Percentiles rank a stretch among this genome's conserved stretches.
Evolutionary conservation across 2,329 filamentous ascomycete species (phyloP).

Genomic region (Aspergillus versicolor): DNA sequence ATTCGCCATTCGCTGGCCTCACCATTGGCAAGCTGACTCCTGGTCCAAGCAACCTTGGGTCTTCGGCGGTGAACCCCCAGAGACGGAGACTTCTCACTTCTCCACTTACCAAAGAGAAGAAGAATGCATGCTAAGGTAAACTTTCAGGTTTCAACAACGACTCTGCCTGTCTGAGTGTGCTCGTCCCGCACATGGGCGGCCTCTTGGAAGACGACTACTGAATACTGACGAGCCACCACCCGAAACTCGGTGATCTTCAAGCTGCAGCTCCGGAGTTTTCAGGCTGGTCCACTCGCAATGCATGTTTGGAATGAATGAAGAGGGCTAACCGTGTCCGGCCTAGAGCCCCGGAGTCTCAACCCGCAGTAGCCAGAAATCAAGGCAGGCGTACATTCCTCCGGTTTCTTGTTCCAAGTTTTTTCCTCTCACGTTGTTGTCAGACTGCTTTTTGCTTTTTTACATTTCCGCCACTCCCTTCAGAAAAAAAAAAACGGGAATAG

Average conservation of each 20-base stretch:
- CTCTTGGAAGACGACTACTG: neutral
- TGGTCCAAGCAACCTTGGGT: neutral
- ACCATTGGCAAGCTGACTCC: neutral
- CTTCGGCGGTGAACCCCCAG: constrained; percentile 8
- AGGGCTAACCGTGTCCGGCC: constrained; percentile 10
- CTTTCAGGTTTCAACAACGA: neutral
- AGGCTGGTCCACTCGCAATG: constrained; percentile 19
- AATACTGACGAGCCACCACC: neutral
- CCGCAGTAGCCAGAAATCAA: constrained; percentile 9
- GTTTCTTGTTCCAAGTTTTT: constrained; percentile 13
- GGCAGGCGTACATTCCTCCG: constrained; percentile 9
- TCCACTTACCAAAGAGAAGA: neutral
- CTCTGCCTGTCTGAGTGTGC: neutral
- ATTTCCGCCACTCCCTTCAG: neutral
- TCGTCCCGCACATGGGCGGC: constrained; percentile 4
- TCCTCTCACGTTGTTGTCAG: neutral
- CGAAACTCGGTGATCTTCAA: constrained; percentile 21
- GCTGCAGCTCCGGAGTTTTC: constrained; percentile 22
- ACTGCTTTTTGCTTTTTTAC: neutral
- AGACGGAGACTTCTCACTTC: neutral
- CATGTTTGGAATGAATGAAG: constrained; percentile 15
- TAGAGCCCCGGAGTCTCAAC: constrained; percentile 8
- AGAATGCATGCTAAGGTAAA: neutral
- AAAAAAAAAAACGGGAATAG: neutral
- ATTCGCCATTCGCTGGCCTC: constrained; percentile 3